These are phyloP conservation scores for Helicostylum pulchrum DNA, from an alignment of 192 early-diverging fungal species.

Conservation along the genomic window DNA sequence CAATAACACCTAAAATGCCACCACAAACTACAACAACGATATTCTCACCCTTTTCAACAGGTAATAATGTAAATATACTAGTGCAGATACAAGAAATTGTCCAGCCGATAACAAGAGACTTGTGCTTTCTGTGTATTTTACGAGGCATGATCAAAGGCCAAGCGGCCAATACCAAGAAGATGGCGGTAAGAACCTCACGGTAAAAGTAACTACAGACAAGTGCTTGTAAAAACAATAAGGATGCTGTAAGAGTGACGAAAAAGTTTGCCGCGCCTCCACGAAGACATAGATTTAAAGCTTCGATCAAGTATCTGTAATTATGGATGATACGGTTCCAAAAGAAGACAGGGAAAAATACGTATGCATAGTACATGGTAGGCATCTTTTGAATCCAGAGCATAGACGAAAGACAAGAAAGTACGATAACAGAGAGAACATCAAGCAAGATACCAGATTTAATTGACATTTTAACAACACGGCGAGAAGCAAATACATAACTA, in stretches of 20 bases:
- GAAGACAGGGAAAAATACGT: slow-evolving; percentile 78
- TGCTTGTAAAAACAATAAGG: slow-evolving; percentile 70
- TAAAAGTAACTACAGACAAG: slow-evolving; percentile 86
- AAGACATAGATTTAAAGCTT: slow-evolving; percentile 22
- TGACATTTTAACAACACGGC: background rate
- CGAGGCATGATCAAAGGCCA: slow-evolving; percentile 65
- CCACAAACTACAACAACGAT: slow-evolving; percentile 26
- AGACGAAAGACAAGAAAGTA: slow-evolving; percentile 27
- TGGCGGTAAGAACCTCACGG: slow-evolving; percentile 60
- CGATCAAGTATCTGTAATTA: slow-evolving; percentile 31
- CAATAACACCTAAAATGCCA: slow-evolving; percentile 43
- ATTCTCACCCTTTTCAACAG: slow-evolving; percentile 82
- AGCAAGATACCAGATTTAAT: slow-evolving; percentile 9
- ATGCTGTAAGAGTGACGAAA: slow-evolving; percentile 43
- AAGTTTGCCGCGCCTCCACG: slow-evolving; percentile 20
- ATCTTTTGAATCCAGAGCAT: slow-evolving; percentile 76
- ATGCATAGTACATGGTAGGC: slow-evolving; percentile 84
- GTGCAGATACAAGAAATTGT: slow-evolving; percentile 60
- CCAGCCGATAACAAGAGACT: slow-evolving; percentile 61
- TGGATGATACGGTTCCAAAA: slow-evolving; percentile 74
- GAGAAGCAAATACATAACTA: slow-evolving; percentile 48
- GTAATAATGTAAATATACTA: slow-evolving; percentile 83
- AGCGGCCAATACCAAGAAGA: slow-evolving; percentile 62
- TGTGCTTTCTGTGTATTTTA: slow-evolving; percentile 43
- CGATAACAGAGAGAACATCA: background rate